Evolutionary conservation across 169 alveolate genomes (phyloP), one percentile per base, ranked within the genome.

Genomic region (Plasmodium gonderi): DNA sequence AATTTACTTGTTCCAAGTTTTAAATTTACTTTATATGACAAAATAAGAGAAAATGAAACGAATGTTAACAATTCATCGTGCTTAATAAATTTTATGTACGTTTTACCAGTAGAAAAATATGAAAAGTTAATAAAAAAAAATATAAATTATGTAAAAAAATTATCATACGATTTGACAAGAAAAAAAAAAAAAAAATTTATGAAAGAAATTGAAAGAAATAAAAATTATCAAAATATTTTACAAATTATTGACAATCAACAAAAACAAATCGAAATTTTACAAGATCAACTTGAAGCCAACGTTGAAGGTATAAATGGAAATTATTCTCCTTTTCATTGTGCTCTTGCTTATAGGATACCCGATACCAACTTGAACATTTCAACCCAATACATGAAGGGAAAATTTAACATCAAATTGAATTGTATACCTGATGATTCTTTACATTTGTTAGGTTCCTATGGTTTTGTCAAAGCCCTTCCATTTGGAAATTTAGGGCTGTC

Each of bases 401-500:
- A 80, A 80, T 92, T 94, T 68, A 93, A 92, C 67, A 33, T 96
- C n/a, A 92, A 95, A 36, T 68, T 96, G 40, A 85, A 92, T 79
- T 96, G 97, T 47, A 95, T 96, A 2, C 97, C 97, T 3, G 97
- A 96, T 90, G 96, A 96, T 51, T 89, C 95, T 29, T 78, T 94
- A 31, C 94, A 87, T 40, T 65, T 95, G 51, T 89, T 96, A 12
- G 97, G 97, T 1, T 95, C 96, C 0, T 68, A 95, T 69, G 97
- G 97, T 6, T 96, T 96, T 54, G 95, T 94, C 12, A 91, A 95
- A 76, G 95, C 96, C 33, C 96, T 96, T 5, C 92, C 94, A 17
- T 95, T 91, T 29, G 97, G 97, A 20, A 95, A 95, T 79, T 81
- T 96, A 5, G 97, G 97, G 12, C 60, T 96, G 29, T 89, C 94